Base-by-base conservation (phyloP, 495 filamentous ascomycete species). In the Amorphotheca resinae region DNA sequence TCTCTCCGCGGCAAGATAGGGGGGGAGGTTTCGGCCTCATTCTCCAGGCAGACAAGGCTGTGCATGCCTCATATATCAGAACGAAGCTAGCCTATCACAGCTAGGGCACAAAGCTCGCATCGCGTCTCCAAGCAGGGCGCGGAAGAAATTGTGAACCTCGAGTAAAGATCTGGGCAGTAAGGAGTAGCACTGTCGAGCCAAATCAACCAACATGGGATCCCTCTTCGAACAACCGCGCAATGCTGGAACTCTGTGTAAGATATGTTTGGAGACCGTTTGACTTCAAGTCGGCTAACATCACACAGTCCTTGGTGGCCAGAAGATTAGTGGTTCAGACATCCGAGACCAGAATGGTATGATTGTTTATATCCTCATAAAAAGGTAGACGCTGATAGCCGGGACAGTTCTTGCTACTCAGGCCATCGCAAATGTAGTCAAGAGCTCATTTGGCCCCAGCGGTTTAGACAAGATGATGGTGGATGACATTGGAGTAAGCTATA, bases 381-480 rank as follows among this genome's bases (percentile, higher is more conserved):
- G 34, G 7, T 7, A 16, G 41, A 26, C 31, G 36, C 62, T 64
- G 23, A 63, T 54, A 53, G 45, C 49, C 38, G 39, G 28, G 44
- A 25, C 54, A 93, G 91, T 98, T 26, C 77, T 87, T 45, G 91
- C 91, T 40, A 96, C 91, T 33, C 85, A 93, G 63, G 87, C 88
- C 34, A 95, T 99, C 59, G 82, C 91, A 61, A 96, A 95, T 80
- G 86, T 95, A 41, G 87, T 99, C 60, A 95, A 94, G 68, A 93
- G 82, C 65, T 99, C 91, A 11, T 99, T 96, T 61, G 91, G 91
- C 31, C 91, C 91, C 45, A 93, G 85, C 46, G 91, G 91, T 25
- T 68, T 99, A 51, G 91, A 99, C 59, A 99, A 99, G 75, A 96
- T 99, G 93, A 96, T 99, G 93, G 93, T 99, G 58, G 91, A 99